These are phyloP conservation scores for Aspergillus avenaceus DNA, from an alignment of 495 filamentous ascomycete genomes.

Conservation along the genomic window DNA sequence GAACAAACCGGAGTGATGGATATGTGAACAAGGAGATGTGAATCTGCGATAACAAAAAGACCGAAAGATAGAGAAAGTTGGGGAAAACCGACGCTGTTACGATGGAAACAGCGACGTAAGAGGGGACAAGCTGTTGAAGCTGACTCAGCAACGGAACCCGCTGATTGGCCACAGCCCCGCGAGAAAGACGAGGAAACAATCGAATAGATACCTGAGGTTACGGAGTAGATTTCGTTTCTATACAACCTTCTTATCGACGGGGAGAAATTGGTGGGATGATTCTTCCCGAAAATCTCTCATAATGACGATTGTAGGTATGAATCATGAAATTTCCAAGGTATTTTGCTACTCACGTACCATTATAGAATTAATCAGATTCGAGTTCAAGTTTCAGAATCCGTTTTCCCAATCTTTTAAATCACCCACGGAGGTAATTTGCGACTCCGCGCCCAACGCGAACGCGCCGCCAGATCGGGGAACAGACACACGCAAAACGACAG, in stretches of 20 bases:
- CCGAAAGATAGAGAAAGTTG: conserved; percentile 13
- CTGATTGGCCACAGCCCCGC: conserved; percentile 17
- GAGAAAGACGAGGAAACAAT: conserved; percentile 1
- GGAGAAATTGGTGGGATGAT: too few species aligned
- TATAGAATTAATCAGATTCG: not conserved
- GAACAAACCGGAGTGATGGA: conserved; percentile 7
- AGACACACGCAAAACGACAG: not conserved
- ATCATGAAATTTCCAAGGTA: too few species aligned
- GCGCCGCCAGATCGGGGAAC: not conserved
- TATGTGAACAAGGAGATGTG: conserved; percentile 4
- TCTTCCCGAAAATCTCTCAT: too few species aligned
- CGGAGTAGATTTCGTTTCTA: too few species aligned
- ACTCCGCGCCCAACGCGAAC: not conserved
- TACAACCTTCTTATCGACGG: too few species aligned
- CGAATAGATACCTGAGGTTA: too few species aligned
- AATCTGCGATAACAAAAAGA: not conserved
- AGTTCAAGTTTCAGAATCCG: not conserved
- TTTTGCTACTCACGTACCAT: not conserved
- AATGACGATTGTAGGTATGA: too few species aligned
- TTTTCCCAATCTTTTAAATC: not conserved
- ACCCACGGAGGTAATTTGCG: not conserved
- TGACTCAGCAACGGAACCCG: conserved; percentile 5
- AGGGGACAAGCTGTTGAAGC: conserved; percentile 24
- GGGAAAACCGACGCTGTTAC: conserved; percentile 12
- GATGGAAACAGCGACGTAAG: conserved; percentile 33